These are phyloP conservation scores for Cryptococcus hybrid DNA, from an alignment of 1,284 basidiomycete genomes.

Conservation along the genomic window DNA sequence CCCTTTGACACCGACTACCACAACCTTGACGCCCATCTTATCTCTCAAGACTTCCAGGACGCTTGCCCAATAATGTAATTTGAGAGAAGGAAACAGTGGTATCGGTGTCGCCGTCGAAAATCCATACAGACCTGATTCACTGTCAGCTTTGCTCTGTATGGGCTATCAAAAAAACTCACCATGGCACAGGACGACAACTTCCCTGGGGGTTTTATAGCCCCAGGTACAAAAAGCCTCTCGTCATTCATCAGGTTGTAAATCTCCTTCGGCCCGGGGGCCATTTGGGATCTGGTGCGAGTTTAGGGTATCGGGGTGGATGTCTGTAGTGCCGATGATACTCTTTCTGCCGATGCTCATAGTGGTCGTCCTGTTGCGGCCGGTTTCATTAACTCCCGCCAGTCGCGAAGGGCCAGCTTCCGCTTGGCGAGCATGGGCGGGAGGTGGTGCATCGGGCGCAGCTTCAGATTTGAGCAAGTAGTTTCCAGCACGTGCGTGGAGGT, in stretches of 20 bases:
- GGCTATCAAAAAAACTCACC: slow-evolving; percentile 58
- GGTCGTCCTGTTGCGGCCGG: too few species aligned
- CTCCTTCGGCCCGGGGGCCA: slow-evolving; percentile 33
- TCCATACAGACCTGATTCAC: slow-evolving; percentile 76
- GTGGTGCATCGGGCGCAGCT: too few species aligned
- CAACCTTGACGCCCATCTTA: slow-evolving; percentile 84
- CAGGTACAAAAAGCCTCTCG: slow-evolving; percentile 66
- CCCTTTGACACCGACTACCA: slow-evolving; percentile 94
- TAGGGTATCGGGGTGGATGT: slow-evolving; percentile 7
- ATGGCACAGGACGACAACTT: slow-evolving; percentile 93
- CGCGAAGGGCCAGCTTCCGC: too few species aligned
- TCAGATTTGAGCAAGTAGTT: too few species aligned
- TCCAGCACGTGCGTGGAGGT: background rate
- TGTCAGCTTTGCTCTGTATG: background rate
- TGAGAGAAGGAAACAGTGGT: slow-evolving; percentile 60
- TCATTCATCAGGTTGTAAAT: slow-evolving; percentile 73
- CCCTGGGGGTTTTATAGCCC: slow-evolving; percentile 69
- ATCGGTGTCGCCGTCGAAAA: slow-evolving; percentile 77
- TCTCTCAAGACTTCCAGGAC: slow-evolving; percentile 79
- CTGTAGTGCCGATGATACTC: background rate
- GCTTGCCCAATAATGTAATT: slow-evolving; percentile 94
- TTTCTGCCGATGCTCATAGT: background rate
- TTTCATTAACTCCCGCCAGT: too few species aligned
- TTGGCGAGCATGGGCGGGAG: too few species aligned
- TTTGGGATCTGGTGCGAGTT: slow-evolving; percentile 27